phyloP scores from a whole-genome alignment of 495 filamentous ascomycete genomes.

The Penicillium daleae region DNA sequence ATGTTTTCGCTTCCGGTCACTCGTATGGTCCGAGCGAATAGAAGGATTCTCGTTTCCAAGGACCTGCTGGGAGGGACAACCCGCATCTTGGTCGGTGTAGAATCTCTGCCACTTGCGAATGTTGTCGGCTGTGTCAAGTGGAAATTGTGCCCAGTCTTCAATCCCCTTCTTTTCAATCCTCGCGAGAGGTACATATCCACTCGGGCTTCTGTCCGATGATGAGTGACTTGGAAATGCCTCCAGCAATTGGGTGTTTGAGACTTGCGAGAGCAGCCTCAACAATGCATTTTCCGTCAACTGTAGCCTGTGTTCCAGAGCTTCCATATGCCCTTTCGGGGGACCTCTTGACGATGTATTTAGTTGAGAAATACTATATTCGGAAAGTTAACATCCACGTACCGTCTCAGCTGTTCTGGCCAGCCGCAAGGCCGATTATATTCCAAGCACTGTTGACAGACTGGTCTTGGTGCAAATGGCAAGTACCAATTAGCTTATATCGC shows the following conservation, averaged over 20 bases:
- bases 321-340: constrained; percentile 46
- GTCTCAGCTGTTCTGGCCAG: constrained; percentile 46
- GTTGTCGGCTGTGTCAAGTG: constrained; percentile 36
- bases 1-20: constrained; percentile 3
- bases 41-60: background rate
- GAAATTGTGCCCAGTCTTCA: constrained; percentile 42
- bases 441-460: constrained; percentile 42
- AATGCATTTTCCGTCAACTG: constrained; percentile 43
- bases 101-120: constrained; percentile 44
- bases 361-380: background rate
- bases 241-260: constrained; percentile 37
- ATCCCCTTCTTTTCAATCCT: constrained; percentile 37
- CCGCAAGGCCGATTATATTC: constrained; percentile 40
- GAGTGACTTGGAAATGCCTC: constrained; percentile 13
- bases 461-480: no score
- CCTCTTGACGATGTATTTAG: constrained; percentile 28
- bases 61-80: background rate
- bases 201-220: background rate
- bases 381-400: constrained; percentile 25
- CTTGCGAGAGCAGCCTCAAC: constrained; percentile 35
- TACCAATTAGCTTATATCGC: no score
- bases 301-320: constrained; percentile 44
- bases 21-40: background rate
- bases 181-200: constrained; percentile 27
- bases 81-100: constrained; percentile 15